Evolutionary conservation across 2,329 filamentous ascomycete species (phyloP), one percentile per base, ranked within the genome.

Genomic region (Hymenoscyphus fraxineus): DNA sequence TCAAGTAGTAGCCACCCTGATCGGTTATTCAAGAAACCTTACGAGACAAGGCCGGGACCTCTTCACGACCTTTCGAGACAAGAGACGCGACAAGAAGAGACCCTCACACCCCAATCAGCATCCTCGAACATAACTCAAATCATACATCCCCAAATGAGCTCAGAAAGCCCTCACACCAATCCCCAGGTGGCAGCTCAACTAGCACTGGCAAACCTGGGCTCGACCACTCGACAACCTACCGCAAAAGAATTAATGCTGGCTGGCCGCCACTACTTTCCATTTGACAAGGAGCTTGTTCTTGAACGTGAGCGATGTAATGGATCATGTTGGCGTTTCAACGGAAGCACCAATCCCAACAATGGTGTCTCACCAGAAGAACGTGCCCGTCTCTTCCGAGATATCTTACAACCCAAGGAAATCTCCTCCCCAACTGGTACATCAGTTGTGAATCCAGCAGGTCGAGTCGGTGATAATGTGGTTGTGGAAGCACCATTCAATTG

Each of bases 161-260:
- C 68, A 10, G 71, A 74, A 13, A 73, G 68, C 55, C 69, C 71
- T 47, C 74, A 72, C 60, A 71, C 55, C 35, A 75, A 70, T 64
- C 70, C 71, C 19, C 74, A 74, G 59, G 65, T 72, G 57, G 69
- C 71, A 41, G 75, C 71, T 40, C 75, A 73, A 67, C 64, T 76
- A n/a, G 73, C 71, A 10, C 66, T 75, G 31, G 73, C 71, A 16
- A 75, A 74, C 58, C 73, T 73, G 58, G 73, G 72, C 56, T 73
- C 68, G 15, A 12, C 60, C 32, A 35, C 19, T 32, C 67, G 67
- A 31, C 68, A 47, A 71, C 78, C 82, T 66, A 89, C 88, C 1
- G 92, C 97, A 74, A 95, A 95, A 77, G 90, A 96, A 66, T 92
- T 95, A 75, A 98, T 98, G 94, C 80, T 96, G 16, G 82, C 83